Base-by-base conservation (phyloP, 176 grass and related monocot species). In the Musa itinerans region DNA sequence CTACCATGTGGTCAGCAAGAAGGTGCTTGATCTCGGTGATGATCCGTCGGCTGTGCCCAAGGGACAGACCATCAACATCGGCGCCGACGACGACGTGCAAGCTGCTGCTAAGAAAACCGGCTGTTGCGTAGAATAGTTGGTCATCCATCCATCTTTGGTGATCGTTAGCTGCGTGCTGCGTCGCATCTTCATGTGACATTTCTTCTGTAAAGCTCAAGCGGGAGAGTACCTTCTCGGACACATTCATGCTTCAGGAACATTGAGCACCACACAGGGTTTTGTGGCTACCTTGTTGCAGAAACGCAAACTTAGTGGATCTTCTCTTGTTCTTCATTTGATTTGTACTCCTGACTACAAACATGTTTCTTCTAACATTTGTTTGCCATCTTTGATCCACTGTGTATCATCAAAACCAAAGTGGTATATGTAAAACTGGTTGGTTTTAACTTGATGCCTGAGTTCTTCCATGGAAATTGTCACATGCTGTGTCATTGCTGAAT, bases 1-100 rank as follows among this genome's bases (percentile, higher is more conserved):
- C 10, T 76, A 63, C 20, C 74, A 49, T 20, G 74, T 76, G 55
- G 74, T 62, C 26, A 76, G 55, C 55, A 76, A 16, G 52, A 76
- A 76, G 27, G 26, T 22, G 3, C 73, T 76, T 49, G 51, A 50
- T 15, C 19, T 50, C 9, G 19, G 55, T 21, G 24, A 43, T 62
- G 55, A 63, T 17, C 29, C 74, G 19, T 15, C 74, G 1, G 54
- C 56, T 76, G 23, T 34, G 17, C 56, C 74, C 27, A 59, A 57
- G 54, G 56, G 74, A 29, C 74, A 23, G n/a, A 63, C 56, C 4
- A 76, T 76, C 25, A 61, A 63, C 26, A 17, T 76, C 7, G 26
- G 24, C 14, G 17, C 54, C 2, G 43, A 76, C 16, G 74, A 76
- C 62, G 74, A 56, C 15, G 71, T 55, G 13, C 22, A 49, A 23